Percentiles rank a stretch among this genome's conserved stretches.
These are phyloP conservation scores for Postia placenta DNA, from an alignment of 768 basidiomycete genomes.

Conservation along the genomic window DNA sequence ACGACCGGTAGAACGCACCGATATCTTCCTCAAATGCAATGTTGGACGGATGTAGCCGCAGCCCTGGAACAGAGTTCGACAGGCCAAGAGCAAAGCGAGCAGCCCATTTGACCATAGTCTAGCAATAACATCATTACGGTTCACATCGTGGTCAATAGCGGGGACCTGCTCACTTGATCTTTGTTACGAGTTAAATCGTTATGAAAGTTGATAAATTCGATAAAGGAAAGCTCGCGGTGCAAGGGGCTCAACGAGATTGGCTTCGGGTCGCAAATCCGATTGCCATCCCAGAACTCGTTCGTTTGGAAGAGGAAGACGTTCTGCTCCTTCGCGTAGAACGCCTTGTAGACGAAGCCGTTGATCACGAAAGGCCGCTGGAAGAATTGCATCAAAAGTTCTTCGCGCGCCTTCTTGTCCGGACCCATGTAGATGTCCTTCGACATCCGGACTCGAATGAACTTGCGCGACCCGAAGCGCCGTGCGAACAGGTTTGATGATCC, in stretches of 20 bases:
- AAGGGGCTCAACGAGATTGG: not conserved
- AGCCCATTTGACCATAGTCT: constrained; percentile 62
- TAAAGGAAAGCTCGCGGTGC: constrained; percentile 24
- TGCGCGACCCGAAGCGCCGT: constrained; percentile 56
- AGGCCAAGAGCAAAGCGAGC: constrained; percentile 56
- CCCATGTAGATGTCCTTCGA: constrained; percentile 25
- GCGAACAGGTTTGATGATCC: constrained; percentile 52
- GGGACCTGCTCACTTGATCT: constrained; percentile 38
- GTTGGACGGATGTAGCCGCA: constrained; percentile 30
- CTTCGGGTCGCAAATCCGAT: not conserved
- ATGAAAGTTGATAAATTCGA: constrained; percentile 48
- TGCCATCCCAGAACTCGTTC: constrained; percentile 31
- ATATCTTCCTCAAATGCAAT: constrained; percentile 42
- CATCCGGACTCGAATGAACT: constrained; percentile 47
- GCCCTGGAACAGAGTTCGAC: constrained; percentile 59
- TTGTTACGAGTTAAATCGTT: constrained; percentile 44
- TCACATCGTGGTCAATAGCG: not conserved
- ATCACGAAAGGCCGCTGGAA: constrained; percentile 48
- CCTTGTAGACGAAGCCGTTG: constrained; percentile 48
- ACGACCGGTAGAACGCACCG: constrained; percentile 27
- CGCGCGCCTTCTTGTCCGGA: constrained; percentile 16
- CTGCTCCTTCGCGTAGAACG: constrained; percentile 56
- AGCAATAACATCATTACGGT: not conserved
- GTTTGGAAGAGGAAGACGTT: constrained; percentile 51
- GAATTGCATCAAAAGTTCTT: constrained; percentile 28